A percentile compares a stretch with the other conserved stretches of the same genome.
These are phyloP conservation scores for Suillus placidus DNA, from an alignment of 768 basidiomycete species.

Conservation along the genomic window DNA sequence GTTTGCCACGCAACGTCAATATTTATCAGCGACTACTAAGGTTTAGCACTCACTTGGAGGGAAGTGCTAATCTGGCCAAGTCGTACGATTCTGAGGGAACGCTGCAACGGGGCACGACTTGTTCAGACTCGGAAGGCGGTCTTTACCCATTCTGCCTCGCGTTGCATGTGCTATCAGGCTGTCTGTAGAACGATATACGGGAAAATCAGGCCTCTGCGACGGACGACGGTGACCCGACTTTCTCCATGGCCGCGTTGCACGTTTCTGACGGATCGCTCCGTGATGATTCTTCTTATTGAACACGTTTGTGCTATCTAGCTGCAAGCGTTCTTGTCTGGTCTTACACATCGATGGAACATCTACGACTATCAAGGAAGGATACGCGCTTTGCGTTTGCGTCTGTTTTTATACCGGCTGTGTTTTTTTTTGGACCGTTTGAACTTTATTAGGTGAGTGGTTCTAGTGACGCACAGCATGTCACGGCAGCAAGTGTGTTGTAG, in stretches of 20 bases:
- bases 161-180: not conserved
- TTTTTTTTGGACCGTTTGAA: not conserved
- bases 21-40: not conserved
- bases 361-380: not conserved
- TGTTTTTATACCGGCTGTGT: not conserved
- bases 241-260: not conserved
- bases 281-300: slow-evolving; percentile 2
- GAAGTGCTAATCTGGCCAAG: not conserved
- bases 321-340: not conserved
- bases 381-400: not conserved
- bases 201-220: not conserved
- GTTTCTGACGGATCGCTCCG: slow-evolving; percentile 3
- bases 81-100: slow-evolving; percentile 3
- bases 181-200: not conserved
- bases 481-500: not conserved
- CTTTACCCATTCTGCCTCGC: not conserved
- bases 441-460: slow-evolving; percentile 1
- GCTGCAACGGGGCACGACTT: not conserved
- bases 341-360: not conserved
- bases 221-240: not conserved
- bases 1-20: not conserved
- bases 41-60: not conserved
- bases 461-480: not conserved
- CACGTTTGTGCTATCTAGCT: not conserved
- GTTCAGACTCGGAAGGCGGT: not conserved